These are phyloP conservation scores for Amauroascus verrucosus DNA, from an alignment of 2,329 filamentous ascomycete species.

Conservation along the genomic window DNA sequence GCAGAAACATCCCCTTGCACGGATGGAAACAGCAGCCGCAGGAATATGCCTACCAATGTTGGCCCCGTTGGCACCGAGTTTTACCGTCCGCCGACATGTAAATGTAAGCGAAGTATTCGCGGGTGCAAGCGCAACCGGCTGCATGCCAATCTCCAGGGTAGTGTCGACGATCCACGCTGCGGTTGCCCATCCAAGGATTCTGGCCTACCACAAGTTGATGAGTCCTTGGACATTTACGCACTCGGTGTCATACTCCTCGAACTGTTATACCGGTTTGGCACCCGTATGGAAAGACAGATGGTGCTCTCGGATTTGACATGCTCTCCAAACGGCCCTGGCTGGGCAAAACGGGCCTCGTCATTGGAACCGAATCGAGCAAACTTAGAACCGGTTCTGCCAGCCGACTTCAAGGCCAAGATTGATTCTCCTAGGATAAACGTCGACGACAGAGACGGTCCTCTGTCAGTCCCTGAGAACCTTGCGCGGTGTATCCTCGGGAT, in stretches of 20 bases:
- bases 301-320: slow-evolving; percentile 35
- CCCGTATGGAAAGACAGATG: slow-evolving; percentile 39
- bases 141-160: background rate
- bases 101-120: slow-evolving; percentile 10
- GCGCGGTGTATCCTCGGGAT: slow-evolving; percentile 34
- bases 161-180: slow-evolving; percentile 20
- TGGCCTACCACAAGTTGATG: slow-evolving; percentile 24
- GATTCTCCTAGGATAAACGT: slow-evolving; percentile 14
- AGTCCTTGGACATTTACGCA: slow-evolving; percentile 52
- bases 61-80: slow-evolving; percentile 51
- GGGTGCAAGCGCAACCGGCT: background rate
- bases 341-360: slow-evolving; percentile 7
- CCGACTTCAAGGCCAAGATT: slow-evolving; percentile 31
- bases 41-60: slow-evolving; percentile 17
- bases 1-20: slow-evolving; percentile 42
- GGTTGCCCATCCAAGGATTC: background rate
- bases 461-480: slow-evolving; percentile 25
- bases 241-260: slow-evolving; percentile 55
- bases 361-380: slow-evolving; percentile 1
- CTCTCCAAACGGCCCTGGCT: slow-evolving; percentile 14
- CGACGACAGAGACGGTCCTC: background rate
- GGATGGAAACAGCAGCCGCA: slow-evolving; percentile 21
- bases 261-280: slow-evolving; percentile 46
- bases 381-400: slow-evolving; percentile 25
- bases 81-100: slow-evolving; percentile 42